A percentile compares a stretch with the other conserved stretches of the same genome.
Evolutionary conservation across 306 rosid genomes (phyloP).

Genomic region (Quercus suber): DNA sequence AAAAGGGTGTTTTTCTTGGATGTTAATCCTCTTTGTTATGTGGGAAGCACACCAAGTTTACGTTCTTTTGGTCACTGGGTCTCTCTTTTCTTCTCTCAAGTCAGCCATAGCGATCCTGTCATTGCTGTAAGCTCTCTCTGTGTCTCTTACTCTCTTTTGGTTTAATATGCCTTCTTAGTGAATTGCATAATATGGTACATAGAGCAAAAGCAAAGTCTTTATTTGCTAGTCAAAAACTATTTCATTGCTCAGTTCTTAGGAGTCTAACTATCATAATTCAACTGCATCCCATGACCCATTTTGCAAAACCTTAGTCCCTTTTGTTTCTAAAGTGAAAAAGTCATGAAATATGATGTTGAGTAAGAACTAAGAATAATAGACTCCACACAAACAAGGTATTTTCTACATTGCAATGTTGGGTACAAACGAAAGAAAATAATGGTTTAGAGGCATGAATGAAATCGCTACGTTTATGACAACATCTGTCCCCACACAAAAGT

Average conservation of each 20-base stretch:
- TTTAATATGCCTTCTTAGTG: too few relatives aligned
- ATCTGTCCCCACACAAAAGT: too few relatives aligned
- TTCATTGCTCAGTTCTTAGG: not conserved
- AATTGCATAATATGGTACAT: too few relatives aligned
- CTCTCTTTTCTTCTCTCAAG: conserved; percentile 59
- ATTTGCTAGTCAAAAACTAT: not conserved
- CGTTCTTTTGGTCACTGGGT: conserved; percentile 67
- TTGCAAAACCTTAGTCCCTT: not conserved
- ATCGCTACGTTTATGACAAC: too few relatives aligned
- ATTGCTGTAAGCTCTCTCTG: conserved; percentile 51
- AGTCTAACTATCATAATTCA: not conserved
- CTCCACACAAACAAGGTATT: not conserved
- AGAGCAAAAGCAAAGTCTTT: too few relatives aligned
- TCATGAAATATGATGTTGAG: not conserved
- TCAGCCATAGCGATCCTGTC: conserved; percentile 65
- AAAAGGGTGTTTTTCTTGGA: conserved; percentile 78
- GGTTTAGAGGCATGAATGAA: too few relatives aligned
- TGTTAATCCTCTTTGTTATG: conserved; percentile 78
- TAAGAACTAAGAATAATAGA: not conserved
- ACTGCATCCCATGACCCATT: not conserved
- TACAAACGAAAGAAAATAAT: too few relatives aligned
- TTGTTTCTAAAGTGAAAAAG: not conserved
- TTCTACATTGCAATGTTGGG: not conserved
- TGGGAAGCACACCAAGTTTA: conserved; percentile 67
- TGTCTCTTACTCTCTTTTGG: not conserved